phyloP scores from a whole-genome alignment of 1,139 yeast species.

The Lodderomyces margitis region DNA sequence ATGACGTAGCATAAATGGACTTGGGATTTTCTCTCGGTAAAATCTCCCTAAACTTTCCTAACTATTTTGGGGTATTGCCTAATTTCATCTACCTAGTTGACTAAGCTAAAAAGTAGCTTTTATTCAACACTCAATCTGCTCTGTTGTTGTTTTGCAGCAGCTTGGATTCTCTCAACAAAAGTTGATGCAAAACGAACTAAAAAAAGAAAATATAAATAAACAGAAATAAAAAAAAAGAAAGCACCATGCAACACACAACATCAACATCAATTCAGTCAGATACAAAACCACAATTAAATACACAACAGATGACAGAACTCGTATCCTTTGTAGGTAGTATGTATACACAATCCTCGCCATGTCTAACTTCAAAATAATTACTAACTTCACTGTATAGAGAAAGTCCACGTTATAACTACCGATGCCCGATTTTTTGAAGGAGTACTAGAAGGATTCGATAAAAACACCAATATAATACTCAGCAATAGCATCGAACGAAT shows the following conservation, averaged over 20 bases:
- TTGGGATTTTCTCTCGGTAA: too few relatives aligned
- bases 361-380: constrained; percentile 14
- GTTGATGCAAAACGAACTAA: constrained; percentile 6
- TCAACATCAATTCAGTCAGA: constrained; percentile 14
- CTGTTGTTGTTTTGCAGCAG: too few relatives aligned
- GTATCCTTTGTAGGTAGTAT: not conserved
- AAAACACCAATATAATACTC: constrained; percentile 70
- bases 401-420: constrained; percentile 74
- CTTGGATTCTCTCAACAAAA: constrained; percentile 8
- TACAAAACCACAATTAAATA: not conserved
- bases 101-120: too few relatives aligned
- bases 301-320: constrained; percentile 8
- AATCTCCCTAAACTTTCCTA: too few relatives aligned
- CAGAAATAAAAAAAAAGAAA: too few relatives aligned
- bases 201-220: not conserved
- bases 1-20: too few relatives aligned
- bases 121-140: too few relatives aligned
- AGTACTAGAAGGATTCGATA: constrained; percentile 75
- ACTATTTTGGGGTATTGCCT: too few relatives aligned
- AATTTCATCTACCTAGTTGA: too few relatives aligned
- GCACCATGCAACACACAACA: too few relatives aligned
- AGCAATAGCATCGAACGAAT: constrained; percentile 57
- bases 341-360: not conserved
- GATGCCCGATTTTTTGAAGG: constrained; percentile 80
- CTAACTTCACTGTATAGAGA: constrained; percentile 39